Evolutionary conservation across 129 eudicot genomes (phyloP).

Genomic region (Mikania micrantha): DNA sequence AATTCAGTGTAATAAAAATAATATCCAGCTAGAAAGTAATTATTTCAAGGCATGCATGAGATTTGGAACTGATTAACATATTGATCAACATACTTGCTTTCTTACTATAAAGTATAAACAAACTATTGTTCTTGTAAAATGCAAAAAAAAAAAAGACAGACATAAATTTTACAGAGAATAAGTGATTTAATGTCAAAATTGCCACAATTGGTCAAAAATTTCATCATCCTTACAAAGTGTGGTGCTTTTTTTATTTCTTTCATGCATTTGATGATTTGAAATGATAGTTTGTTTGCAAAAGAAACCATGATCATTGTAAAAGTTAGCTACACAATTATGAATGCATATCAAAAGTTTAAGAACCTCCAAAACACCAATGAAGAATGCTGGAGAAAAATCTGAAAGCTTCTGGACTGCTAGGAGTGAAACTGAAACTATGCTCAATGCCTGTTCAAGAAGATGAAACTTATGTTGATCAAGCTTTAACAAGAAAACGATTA

Average conservation of each 20-base stretch:
- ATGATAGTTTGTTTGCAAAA: not conserved
- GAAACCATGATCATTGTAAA: not conserved
- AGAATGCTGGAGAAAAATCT: conserved; percentile 77
- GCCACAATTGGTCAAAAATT: not conserved
- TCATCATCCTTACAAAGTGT: conserved; percentile 2
- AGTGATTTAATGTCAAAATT: not conserved
- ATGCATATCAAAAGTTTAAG: conserved; percentile 18
- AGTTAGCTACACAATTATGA: not conserved
- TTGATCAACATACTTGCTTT: not conserved
- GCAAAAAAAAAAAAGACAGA: not conserved
- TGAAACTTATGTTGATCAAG: not conserved
- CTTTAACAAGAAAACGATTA: not conserved
- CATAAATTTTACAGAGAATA: not conserved
- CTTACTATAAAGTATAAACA: not conserved
- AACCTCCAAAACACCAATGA: conserved; percentile 82
- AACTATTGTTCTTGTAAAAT: not conserved
- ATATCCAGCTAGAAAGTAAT: not conserved
- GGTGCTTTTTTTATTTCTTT: not conserved
- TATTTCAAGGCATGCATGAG: not conserved
- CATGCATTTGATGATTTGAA: not conserved
- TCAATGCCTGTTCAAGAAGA: conserved; percentile 77
- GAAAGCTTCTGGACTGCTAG: conserved; percentile 91
- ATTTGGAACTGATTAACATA: not conserved
- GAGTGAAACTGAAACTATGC: conserved; percentile 97
- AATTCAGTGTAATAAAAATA: not conserved